phyloP scores from a whole-genome alignment of 345 rosid species.

The Populus davidiana region DNA sequence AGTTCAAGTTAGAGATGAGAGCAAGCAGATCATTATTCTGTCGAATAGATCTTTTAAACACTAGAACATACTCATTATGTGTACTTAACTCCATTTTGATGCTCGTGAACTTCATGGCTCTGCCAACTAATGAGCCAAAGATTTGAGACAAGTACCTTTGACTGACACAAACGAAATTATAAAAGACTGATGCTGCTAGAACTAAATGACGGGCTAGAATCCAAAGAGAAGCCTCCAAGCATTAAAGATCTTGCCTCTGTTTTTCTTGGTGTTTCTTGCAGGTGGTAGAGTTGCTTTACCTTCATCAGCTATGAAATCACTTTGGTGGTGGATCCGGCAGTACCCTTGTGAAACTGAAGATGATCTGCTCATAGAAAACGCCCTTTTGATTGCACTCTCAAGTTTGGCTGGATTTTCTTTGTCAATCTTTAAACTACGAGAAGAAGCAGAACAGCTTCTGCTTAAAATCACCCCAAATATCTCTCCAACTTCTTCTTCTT shows the following conservation, averaged over 20 bases:
- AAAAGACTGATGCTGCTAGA: background rate
- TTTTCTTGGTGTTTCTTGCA: background rate
- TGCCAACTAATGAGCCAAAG: too few species aligned
- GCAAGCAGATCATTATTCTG: too few species aligned
- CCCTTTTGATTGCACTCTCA: slow-evolving; percentile 40
- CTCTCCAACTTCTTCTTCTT: slow-evolving; percentile 1
- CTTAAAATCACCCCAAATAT: slow-evolving; percentile 1
- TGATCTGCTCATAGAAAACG: slow-evolving; percentile 77
- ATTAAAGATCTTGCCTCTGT: background rate
- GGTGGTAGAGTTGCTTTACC: background rate
- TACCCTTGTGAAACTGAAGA: slow-evolving; percentile 80
- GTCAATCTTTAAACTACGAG: background rate
- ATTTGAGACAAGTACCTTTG: too few species aligned
- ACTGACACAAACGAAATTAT: too few species aligned
- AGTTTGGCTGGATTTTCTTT: background rate
- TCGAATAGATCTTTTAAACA: too few species aligned
- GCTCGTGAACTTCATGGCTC: too few species aligned
- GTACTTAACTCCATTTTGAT: too few species aligned
- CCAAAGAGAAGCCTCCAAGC: background rate
- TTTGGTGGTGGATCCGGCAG: slow-evolving; percentile 71
- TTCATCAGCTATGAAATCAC: background rate
- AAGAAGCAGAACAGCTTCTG: background rate
- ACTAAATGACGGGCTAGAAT: background rate
- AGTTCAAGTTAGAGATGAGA: too few species aligned
- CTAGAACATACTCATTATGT: too few species aligned